phyloP scores from a whole-genome alignment of 1,139 yeast genomes.

The Suhomyces coccinellae region DNA sequence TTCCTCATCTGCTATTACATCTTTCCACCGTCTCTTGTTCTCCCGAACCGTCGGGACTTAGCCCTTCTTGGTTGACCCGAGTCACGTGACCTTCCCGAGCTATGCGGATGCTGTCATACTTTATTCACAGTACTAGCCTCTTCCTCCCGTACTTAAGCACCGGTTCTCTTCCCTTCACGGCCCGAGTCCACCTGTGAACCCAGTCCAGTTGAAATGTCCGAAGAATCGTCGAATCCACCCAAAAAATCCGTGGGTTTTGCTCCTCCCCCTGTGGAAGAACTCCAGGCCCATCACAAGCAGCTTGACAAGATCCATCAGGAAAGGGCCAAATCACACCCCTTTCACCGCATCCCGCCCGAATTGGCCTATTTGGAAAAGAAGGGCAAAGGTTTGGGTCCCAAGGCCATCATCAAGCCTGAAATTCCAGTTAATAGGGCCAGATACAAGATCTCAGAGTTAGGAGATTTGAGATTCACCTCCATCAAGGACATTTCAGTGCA shows the following conservation, averaged over 20 bases:
- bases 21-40: too few species aligned
- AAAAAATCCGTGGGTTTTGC: constrained; percentile 46
- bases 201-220: neutral
- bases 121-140: too few species aligned
- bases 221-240: constrained; percentile 3
- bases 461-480: constrained; percentile 36
- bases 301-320: constrained; percentile 29
- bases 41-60: too few species aligned
- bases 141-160: too few species aligned
- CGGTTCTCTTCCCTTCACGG: neutral
- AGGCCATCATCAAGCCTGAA: constrained; percentile 12
- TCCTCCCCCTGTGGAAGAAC: constrained; percentile 39
- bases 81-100: constrained; percentile 5
- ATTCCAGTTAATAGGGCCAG: constrained; percentile 2
- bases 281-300: constrained; percentile 35
- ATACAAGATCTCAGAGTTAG: constrained; percentile 17
- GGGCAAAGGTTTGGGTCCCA: constrained; percentile 29
- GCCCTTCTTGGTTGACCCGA: neutral
- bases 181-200: neutral
- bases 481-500: constrained; percentile 45
- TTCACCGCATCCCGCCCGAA: constrained; percentile 48
- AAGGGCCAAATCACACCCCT: constrained; percentile 31
- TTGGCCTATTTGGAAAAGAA: constrained; percentile 38
- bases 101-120: constrained; percentile 1
- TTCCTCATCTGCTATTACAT: too few species aligned